phyloP scores from a whole-genome alignment of 164 flowering plant genomes.

The Aristolochia contorta region DNA sequence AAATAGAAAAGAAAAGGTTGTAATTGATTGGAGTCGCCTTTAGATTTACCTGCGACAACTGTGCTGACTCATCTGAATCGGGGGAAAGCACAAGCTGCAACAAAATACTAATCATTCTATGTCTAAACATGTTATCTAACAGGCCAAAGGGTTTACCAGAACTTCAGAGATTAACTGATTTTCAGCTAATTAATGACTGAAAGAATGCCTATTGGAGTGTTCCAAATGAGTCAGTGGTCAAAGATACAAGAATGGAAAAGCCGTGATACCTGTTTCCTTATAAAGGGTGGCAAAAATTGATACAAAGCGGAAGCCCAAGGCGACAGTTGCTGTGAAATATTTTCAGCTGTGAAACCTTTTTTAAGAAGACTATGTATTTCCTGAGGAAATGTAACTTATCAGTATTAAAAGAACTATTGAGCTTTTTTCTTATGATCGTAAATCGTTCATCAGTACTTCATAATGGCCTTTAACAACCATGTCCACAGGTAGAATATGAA shows the following conservation, averaged over 20 bases:
- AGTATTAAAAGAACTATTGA: not conserved
- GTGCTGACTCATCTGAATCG: slow-evolving; percentile 19
- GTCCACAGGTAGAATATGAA: no score
- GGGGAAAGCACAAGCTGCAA: slow-evolving; percentile 18
- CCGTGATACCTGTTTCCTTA: slow-evolving; percentile 65
- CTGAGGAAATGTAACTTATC: slow-evolving; percentile 22
- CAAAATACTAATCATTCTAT: not conserved
- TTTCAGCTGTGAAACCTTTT: slow-evolving; percentile 66
- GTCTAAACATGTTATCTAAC: no score
- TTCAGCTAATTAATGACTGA: no score
- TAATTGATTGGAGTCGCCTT: not conserved
- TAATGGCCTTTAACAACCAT: not conserved
- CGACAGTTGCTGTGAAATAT: slow-evolving; percentile 78
- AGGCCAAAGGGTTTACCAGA: no score
- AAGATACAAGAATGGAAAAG: no score
- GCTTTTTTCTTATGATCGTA: not conserved
- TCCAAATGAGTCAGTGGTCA: no score
- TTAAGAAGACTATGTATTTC: slow-evolving; percentile 79
- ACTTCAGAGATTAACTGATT: no score
- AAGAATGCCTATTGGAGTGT: no score
- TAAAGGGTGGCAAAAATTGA: slow-evolving; percentile 86
- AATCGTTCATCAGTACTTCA: not conserved
- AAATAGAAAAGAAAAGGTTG: no score
- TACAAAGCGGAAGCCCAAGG: slow-evolving; percentile 99
- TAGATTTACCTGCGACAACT: slow-evolving; percentile 17